Percentiles rank a stretch among this genome's conserved stretches.
These are phyloP conservation scores for Ogataea thermomethanolica DNA, from an alignment of 805 yeast species.

Conservation along the genomic window DNA sequence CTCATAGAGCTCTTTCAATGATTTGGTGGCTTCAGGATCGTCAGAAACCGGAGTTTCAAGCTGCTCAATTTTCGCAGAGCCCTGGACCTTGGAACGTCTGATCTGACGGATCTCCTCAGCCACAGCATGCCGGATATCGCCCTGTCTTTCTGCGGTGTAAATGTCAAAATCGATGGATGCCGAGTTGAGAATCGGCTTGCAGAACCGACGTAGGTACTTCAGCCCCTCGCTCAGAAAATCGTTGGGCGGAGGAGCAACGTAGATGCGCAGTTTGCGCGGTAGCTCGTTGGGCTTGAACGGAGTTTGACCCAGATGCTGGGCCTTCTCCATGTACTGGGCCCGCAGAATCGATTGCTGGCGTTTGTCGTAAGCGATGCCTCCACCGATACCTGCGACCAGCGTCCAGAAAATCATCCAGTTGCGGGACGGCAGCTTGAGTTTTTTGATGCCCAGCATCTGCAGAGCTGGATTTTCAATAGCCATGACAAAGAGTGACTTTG, in stretches of 20 bases:
- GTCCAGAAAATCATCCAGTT: constrained; percentile 93
- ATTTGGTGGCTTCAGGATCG: constrained; percentile 25
- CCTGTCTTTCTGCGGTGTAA: constrained; percentile 76
- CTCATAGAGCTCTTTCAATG: constrained; percentile 37
- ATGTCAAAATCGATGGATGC: constrained; percentile 84
- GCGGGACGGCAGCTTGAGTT: constrained; percentile 76
- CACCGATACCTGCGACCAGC: constrained; percentile 58
- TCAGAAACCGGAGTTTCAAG: constrained; percentile 3
- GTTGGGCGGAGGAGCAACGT: constrained; percentile 95
- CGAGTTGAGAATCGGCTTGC: constrained; percentile 82
- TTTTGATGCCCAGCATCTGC: constrained; percentile 78
- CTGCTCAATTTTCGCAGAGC: constrained; percentile 13
- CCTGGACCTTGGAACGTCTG: constrained; percentile 43
- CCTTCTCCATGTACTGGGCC: constrained; percentile 58
- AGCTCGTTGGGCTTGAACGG: constrained; percentile 42
- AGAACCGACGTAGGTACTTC: constrained; percentile 68
- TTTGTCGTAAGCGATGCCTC: constrained; percentile 80
- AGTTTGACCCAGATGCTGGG: constrained; percentile 48
- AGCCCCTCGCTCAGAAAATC: constrained; percentile 76
- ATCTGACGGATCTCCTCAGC: constrained; percentile 77
- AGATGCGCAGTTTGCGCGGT: constrained; percentile 77
- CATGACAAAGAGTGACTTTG: background rate
- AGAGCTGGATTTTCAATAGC: constrained; percentile 64
- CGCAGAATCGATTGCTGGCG: constrained; percentile 66
- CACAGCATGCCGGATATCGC: constrained; percentile 76